phyloP scores from a whole-genome alignment of 768 basidiomycete species.

The Auriculariales sp. region DNA sequence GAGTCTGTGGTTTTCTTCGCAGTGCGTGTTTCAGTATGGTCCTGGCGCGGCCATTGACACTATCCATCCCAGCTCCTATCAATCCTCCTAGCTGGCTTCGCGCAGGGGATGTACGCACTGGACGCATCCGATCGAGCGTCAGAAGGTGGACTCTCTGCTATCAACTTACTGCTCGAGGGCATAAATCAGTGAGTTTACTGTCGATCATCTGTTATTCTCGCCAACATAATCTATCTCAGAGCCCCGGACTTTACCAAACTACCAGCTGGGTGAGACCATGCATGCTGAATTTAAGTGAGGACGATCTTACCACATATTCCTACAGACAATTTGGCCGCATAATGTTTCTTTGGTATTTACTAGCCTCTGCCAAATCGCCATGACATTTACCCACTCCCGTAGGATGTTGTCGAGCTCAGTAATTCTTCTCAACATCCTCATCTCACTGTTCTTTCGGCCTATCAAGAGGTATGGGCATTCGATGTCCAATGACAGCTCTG shows the following conservation, averaged over 20 bases:
- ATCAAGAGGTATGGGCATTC: slow-evolving; percentile 53
- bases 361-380: neutral
- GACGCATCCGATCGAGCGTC: slow-evolving; percentile 78
- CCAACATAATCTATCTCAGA: slow-evolving; percentile 17
- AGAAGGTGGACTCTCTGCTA: slow-evolving; percentile 37
- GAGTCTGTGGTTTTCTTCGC: slow-evolving; percentile 89
- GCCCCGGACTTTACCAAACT: slow-evolving; percentile 56
- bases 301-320: no score
- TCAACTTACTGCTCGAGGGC: slow-evolving; percentile 65
- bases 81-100: slow-evolving; percentile 71
- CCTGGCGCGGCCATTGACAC: no score
- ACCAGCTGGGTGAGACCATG: slow-evolving; percentile 24
- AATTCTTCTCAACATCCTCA: slow-evolving; percentile 82
- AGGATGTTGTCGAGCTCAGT: slow-evolving; percentile 79
- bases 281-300: neutral
- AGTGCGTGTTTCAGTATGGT: slow-evolving; percentile 30
- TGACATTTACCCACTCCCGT: slow-evolving; percentile 18
- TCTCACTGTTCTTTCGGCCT: slow-evolving; percentile 89
- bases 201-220: neutral
- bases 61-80: slow-evolving; percentile 66
- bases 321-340: slow-evolving; percentile 32
- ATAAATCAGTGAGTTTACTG: slow-evolving; percentile 51
- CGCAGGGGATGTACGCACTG: slow-evolving; percentile 75
- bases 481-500: neutral
- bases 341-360: slow-evolving; percentile 49